Evolutionary conservation across 805 yeast genomes (phyloP).

Genomic region (Komagataella pseudopastoris): DNA sequence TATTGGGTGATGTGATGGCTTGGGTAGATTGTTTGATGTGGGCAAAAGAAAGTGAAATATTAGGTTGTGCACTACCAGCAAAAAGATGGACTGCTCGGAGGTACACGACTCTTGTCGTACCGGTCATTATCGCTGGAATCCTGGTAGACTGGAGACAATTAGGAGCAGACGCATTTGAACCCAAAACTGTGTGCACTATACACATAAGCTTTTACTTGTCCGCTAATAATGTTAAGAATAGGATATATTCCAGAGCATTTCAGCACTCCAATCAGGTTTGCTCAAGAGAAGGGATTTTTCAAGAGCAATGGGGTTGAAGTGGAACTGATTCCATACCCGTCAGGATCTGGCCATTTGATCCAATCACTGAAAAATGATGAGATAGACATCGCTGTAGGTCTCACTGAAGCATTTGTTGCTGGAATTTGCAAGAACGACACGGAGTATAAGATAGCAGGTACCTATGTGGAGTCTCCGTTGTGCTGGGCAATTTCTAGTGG

Average conservation of each 20-base stretch:
- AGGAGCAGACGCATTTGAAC: neutral
- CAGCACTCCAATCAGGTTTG: constrained; percentile 74
- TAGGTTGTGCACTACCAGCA: neutral
- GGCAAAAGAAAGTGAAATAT: neutral
- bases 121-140: neutral
- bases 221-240: constrained; percentile 25
- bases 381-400: constrained; percentile 74
- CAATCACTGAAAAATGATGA: constrained; percentile 50
- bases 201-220: neutral
- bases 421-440: constrained; percentile 64
- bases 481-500: constrained; percentile 87
- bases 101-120: neutral
- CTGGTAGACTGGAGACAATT: neutral
- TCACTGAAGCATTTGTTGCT: constrained; percentile 84
- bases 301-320: constrained; percentile 34
- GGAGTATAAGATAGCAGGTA: constrained; percentile 53
- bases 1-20: neutral
- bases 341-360: constrained; percentile 83
- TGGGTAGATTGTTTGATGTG: neutral
- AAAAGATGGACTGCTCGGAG: neutral
- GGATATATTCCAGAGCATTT: constrained; percentile 92
- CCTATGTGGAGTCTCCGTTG: constrained; percentile 76
- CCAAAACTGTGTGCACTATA: neutral
- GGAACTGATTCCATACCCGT: constrained; percentile 56
- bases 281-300: constrained; percentile 45